phyloP scores from a whole-genome alignment of 352 stramenopile genomes.

The Chrysophaeum taylorii region DNA sequence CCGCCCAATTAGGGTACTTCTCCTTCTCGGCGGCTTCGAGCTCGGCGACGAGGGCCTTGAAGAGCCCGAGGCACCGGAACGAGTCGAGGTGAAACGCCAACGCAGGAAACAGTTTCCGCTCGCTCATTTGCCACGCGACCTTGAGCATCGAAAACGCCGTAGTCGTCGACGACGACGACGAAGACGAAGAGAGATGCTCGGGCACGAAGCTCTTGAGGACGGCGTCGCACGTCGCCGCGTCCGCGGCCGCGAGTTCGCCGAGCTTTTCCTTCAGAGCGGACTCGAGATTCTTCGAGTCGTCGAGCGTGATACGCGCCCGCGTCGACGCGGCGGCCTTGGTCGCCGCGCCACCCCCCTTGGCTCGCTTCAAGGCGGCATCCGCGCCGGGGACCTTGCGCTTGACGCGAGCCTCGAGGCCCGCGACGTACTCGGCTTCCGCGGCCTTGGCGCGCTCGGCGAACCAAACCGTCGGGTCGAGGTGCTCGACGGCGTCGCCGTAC shows the following conservation, averaged over 20 bases:
- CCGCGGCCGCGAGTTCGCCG: conserved; percentile 65
- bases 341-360: conserved; percentile 41
- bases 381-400: conserved; percentile 36
- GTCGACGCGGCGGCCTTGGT: background rate
- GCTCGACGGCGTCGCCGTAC: conserved; percentile 66
- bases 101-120: conserved; percentile 55
- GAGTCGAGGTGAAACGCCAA: conserved; percentile 70
- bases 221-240: conserved; percentile 67
- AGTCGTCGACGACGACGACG: conserved; percentile 46
- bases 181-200: conserved; percentile 42
- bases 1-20: conserved; percentile 57
- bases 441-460: conserved; percentile 47
- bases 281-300: conserved; percentile 95
- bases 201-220: conserved; percentile 65
- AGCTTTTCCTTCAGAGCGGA: conserved; percentile 83
- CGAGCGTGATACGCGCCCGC: conserved; percentile 81
- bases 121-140: conserved; percentile 45
- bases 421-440: conserved; percentile 41
- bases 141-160: conserved; percentile 38
- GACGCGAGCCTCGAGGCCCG: conserved; percentile 28
- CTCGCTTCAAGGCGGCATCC: conserved; percentile 26
- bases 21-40: conserved; percentile 54
- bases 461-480: conserved; percentile 84
- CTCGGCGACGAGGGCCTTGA: conserved; percentile 57
- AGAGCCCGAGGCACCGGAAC: conserved; percentile 68